Base-by-base conservation (phyloP, 345 rosid species). In the Gossypium mustelinum region DNA sequence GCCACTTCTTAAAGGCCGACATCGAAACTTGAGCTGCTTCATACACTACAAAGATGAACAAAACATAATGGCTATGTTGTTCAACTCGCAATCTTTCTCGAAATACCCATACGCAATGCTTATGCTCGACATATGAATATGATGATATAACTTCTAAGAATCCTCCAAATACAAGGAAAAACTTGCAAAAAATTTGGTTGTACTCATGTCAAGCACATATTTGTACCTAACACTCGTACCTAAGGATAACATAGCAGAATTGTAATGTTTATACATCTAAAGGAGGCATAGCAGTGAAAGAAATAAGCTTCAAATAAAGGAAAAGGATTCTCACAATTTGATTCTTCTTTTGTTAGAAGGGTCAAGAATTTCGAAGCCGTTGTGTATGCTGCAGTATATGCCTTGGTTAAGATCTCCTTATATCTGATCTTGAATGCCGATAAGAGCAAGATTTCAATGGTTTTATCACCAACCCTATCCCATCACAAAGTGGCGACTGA, bases 21-120 rank as follows among this genome's bases (percentile, higher is more conserved):
- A 89, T 86, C 24, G 98, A 93, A 25, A 84, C 79, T 73, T 85
- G 93, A 77, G 97, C 99, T 64, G 94, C 92, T 76, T 87, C 96
- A 4, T 89, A 87, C 84, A 95, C 97, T 93, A 47, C 76, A 74
- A 57, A 68, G 12, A 78, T 56, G 59, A 24, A 77, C 10, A 24
- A 34, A 64, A 64, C 56, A 73, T 50, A 17, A 50, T 14, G 27
- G 14, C 7, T 22, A 57, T 22, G 62, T 11, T 22, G 62, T 27
- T 22, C 16, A 2, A 22, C 11, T 57, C 62, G 9, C 24, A 18
- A 20, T 20, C 29, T 57, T 11, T 57, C 62, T 57, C 14, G 2
- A 22, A 57, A 57, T 11, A 22, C 14, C 7, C 5, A 4, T 11
- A 56, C 20, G 5, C 9, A 3, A 9, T 24, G 20, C 13, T 56